Evolutionary conservation across 352 stramenopile species (phyloP), one percentile per base, ranked within the genome.

Genomic region (Poterioochromonas sp.): DNA sequence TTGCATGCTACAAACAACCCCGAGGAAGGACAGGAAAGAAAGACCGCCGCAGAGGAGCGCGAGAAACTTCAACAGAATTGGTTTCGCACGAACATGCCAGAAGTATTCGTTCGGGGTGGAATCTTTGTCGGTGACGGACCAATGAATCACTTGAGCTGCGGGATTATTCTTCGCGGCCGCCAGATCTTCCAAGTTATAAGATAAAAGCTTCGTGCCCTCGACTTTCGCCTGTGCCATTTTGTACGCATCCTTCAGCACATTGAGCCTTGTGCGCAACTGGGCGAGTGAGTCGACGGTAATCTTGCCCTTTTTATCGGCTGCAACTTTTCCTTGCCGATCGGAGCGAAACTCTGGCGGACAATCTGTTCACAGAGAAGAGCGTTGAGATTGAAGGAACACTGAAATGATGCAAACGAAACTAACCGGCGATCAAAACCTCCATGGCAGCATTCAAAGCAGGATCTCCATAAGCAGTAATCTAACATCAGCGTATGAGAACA

Each of bases 261-360:
- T 58, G 5, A 74, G 15, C 0, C 40, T 0, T 40, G 65, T 58
- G 2, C 65, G 65, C 1, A 74, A n/a, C 5, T 15, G 2, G 18
- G 65, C 65, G 2, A 74, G 65, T 18, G 65, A 35, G 29, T 74
- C 41, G 40, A 74, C 53, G 3, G 65, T 74, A 3, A 74, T n/a
- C n/a, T 74, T 3, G 1, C 65, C 65, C 15, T 54, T 29, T 74
- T 74, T 74, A 39, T 74, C 32, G 2, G 41, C 29, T n/a, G 40
- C 65, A 32, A 39, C 22, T n/a, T 74, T 74, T 18, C 65, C 65
- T n/a, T 32, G 8, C 3, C 39, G 37, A 35, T 51, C 37, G 1
- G 39, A 58, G 5, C 39, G 37, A 39, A 74, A 74, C 40, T 74
- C 65, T 39, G 65, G 20, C 15, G 65, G 65, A 54, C 65, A 74